A percentile compares a stretch with the other conserved stretches of the same genome.
phyloP scores from a whole-genome alignment of 495 filamentous ascomycete species.

The Aspergillus haitiensis region DNA sequence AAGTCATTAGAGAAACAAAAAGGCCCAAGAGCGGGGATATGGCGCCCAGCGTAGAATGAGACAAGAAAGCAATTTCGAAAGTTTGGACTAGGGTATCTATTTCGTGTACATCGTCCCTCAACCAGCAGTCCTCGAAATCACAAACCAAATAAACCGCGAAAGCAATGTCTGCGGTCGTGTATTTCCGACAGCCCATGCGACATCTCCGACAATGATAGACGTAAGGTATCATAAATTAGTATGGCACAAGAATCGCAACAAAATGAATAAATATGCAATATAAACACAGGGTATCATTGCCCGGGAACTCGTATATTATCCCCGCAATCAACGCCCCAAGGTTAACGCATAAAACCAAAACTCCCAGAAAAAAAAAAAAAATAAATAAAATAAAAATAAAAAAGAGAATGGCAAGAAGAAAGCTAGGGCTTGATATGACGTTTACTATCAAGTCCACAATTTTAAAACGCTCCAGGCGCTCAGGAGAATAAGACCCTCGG shows the following conservation, averaged over 20 bases:
- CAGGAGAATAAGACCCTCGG: neutral
- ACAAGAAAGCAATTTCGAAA: slow-evolving; percentile 18
- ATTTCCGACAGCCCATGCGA: slow-evolving; percentile 18
- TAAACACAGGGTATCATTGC: slow-evolving; percentile 48
- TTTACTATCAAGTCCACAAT: slow-evolving; percentile 9
- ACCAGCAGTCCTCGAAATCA: slow-evolving; percentile 23
- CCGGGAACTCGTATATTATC: slow-evolving; percentile 52
- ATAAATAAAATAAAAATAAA: slow-evolving; percentile 15
- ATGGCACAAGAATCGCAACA: slow-evolving; percentile 24
- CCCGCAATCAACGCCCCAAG: slow-evolving; percentile 45
- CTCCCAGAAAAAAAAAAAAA: slow-evolving; percentile 24
- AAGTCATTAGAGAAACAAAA: slow-evolving; percentile 2
- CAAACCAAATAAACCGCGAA: slow-evolving; percentile 21
- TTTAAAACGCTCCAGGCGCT: slow-evolving; percentile 27
- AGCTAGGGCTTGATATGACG: slow-evolving; percentile 3
- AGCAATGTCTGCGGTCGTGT: slow-evolving; percentile 21
- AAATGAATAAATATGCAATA: slow-evolving; percentile 27
- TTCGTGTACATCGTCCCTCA: slow-evolving; percentile 42
- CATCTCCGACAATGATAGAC: slow-evolving; percentile 18
- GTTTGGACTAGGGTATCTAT: slow-evolving; percentile 42
- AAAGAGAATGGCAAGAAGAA: slow-evolving; percentile 13
- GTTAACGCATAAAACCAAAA: slow-evolving; percentile 25
- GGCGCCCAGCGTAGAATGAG: slow-evolving; percentile 17
- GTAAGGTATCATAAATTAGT: slow-evolving; percentile 31
- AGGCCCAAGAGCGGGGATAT: neutral